A percentile compares a stretch with the other conserved stretches of the same genome.
Conservation (phyloP, 805 yeast genomes). For the Schizosaccharomyces octosporus region DNA sequence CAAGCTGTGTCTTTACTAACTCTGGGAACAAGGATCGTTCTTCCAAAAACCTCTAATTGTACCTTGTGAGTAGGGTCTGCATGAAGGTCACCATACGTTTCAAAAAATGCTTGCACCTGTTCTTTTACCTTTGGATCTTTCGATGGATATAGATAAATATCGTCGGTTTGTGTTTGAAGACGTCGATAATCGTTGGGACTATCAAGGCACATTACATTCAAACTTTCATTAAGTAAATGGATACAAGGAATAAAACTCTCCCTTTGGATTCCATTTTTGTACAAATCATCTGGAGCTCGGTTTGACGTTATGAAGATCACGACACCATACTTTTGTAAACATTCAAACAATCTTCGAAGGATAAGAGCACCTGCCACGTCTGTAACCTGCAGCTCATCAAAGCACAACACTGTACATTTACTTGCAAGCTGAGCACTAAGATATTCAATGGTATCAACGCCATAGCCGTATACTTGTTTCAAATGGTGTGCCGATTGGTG, state of each 20-base stretch:
- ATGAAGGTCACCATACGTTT: constrained; percentile 24
- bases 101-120: constrained; percentile 48
- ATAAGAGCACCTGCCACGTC: constrained; percentile 98
- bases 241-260: constrained; percentile 83
- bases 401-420: constrained; percentile 56
- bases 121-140: constrained; percentile 36
- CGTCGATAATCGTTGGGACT: constrained; percentile 89
- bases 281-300: constrained; percentile 80
- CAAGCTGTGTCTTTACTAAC: constrained; percentile 67
- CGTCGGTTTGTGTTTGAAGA: constrained; percentile 52
- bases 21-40: constrained; percentile 49
- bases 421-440: constrained; percentile 65
- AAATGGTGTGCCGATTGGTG: constrained; percentile 72
- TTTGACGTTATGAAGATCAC: constrained; percentile 83
- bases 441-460: constrained; percentile 59
- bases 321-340: constrained; percentile 42
- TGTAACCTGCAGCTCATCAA: constrained; percentile 93
- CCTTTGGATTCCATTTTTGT: constrained; percentile 83
- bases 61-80: constrained; percentile 13
- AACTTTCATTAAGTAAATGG: constrained; percentile 42
- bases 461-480: constrained; percentile 36
- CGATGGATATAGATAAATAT: constrained; percentile 48
- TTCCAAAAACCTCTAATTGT: constrained; percentile 53
- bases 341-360: constrained; percentile 48
- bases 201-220: constrained; percentile 55